phyloP scores from a whole-genome alignment of 2,329 filamentous ascomycete genomes.

The Claviceps africana region DNA sequence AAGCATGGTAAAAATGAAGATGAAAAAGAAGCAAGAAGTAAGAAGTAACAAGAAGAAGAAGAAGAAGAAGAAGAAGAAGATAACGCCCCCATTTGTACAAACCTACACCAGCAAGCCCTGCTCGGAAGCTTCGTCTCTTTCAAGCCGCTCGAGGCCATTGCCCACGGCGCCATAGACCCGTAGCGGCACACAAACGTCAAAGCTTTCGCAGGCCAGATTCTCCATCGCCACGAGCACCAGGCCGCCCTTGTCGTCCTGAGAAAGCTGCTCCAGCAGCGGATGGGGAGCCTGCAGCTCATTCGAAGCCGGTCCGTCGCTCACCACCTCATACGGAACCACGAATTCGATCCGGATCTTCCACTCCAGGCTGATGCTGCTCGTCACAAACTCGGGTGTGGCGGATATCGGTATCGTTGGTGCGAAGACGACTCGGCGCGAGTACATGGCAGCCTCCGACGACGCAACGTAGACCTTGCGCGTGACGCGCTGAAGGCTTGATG shows the following conservation, averaged over 20 bases:
- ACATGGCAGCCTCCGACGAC: constrained; percentile 70
- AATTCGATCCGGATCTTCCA: constrained; percentile 92
- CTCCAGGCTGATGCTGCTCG: constrained; percentile 70
- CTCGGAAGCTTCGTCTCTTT: constrained; percentile 39
- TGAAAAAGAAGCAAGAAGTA: too few species aligned
- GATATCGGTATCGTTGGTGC: constrained; percentile 67
- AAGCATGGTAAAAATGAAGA: too few species aligned
- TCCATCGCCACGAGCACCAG: constrained; percentile 63
- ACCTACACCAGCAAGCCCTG: constrained; percentile 28
- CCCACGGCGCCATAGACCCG: constrained; percentile 59
- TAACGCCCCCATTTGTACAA: background rate
- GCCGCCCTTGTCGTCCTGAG: constrained; percentile 63
- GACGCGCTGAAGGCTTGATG: constrained; percentile 72
- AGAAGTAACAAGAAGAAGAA: too few species aligned
- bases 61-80: too few species aligned
- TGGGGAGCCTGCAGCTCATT: constrained; percentile 11
- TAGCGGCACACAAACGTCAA: constrained; percentile 76
- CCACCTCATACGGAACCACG: constrained; percentile 53
- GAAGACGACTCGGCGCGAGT: constrained; percentile 65
- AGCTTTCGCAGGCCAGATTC: constrained; percentile 70
- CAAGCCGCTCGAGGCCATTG: constrained; percentile 40
- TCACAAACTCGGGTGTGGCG: constrained; percentile 84
- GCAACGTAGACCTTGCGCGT: constrained; percentile 71
- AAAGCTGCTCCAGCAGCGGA: constrained; percentile 63
- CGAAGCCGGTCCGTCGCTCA: constrained; percentile 5